phyloP scores from a whole-genome alignment of 208 protist species.

The Leishmania major region DNA sequence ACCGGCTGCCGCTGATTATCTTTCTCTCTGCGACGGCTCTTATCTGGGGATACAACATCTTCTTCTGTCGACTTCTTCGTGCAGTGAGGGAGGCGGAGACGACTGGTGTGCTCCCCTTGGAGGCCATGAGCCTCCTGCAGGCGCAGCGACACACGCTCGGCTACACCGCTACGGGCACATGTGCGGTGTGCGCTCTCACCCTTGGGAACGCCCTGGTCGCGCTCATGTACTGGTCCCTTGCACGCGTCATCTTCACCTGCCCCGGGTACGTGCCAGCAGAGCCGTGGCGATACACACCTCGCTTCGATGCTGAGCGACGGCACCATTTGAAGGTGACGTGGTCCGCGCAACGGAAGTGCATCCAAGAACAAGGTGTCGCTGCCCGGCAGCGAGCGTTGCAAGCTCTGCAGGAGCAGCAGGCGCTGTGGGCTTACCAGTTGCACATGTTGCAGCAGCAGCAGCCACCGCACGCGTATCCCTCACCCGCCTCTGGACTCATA shows the following conservation, averaged over 20 bases:
- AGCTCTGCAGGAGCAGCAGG: background rate
- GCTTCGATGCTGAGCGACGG: constrained; percentile 8
- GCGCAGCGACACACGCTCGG: background rate
- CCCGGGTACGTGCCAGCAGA: constrained; percentile 35
- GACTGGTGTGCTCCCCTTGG: background rate
- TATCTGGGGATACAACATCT: constrained; percentile 14
- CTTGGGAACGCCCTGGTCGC: constrained; percentile 11
- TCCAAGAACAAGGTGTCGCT: background rate
- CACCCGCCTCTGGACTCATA: background rate
- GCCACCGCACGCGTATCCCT: background rate
- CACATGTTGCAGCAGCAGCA: constrained; percentile 4
- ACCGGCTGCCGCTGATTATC: constrained; percentile 26
- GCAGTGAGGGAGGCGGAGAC: background rate
- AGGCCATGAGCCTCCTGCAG: background rate
- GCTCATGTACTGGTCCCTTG: constrained; percentile 22
- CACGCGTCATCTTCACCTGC: constrained; percentile 25
- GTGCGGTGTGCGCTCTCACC: background rate
- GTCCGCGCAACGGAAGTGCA: background rate
- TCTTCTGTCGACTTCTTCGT: constrained; percentile 7
- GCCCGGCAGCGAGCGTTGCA: background rate
- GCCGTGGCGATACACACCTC: constrained; percentile 28
- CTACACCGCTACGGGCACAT: constrained; percentile 10
- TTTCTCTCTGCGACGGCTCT: constrained; percentile 15
- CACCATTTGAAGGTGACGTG: constrained; percentile 6
- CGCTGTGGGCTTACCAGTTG: background rate